phyloP scores from a whole-genome alignment of 352 stramenopile species.

The Peronospora destructor region DNA sequence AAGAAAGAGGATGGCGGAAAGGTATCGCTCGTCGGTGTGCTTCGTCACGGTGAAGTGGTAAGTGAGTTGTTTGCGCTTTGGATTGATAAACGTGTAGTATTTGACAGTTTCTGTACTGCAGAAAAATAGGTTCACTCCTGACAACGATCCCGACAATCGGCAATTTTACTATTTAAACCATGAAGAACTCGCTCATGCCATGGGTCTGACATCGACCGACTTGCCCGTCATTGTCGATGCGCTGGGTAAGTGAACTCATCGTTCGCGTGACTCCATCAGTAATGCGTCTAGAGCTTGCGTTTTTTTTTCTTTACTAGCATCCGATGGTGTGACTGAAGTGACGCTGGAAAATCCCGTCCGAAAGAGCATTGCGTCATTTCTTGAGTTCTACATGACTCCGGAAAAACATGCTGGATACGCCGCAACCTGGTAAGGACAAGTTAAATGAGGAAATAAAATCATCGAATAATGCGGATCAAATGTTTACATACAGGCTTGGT shows the following conservation, averaged over 20 bases:
- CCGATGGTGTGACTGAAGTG: slow-evolving; percentile 27
- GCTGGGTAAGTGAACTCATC: slow-evolving; percentile 29
- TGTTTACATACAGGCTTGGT: slow-evolving; percentile 42
- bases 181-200: slow-evolving; percentile 63
- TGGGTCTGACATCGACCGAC: slow-evolving; percentile 56
- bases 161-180: slow-evolving; percentile 85
- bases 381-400: slow-evolving; percentile 87
- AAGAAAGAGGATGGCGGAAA: slow-evolving; percentile 51
- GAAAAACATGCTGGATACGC: slow-evolving; percentile 82
- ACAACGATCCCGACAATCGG: slow-evolving; percentile 64
- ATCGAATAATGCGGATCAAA: slow-evolving; percentile 1
- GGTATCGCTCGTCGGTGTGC: slow-evolving; percentile 58
- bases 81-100: neutral
- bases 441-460: neutral
- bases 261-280: neutral
- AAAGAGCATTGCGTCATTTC: slow-evolving; percentile 73
- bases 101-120: slow-evolving; percentile 9
- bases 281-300: slow-evolving; percentile 1
- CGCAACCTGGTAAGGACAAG: slow-evolving; percentile 56
- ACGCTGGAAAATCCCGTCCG: slow-evolving; percentile 52
- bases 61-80: neutral
- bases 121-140: slow-evolving; percentile 74
- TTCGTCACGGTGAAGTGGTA: slow-evolving; percentile 78
- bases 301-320: slow-evolving; percentile 23
- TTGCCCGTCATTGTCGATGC: slow-evolving; percentile 76